Evolutionary conservation across 2,329 filamentous ascomycete species (phyloP).

Genomic region (Clarireedia hainanense): DNA sequence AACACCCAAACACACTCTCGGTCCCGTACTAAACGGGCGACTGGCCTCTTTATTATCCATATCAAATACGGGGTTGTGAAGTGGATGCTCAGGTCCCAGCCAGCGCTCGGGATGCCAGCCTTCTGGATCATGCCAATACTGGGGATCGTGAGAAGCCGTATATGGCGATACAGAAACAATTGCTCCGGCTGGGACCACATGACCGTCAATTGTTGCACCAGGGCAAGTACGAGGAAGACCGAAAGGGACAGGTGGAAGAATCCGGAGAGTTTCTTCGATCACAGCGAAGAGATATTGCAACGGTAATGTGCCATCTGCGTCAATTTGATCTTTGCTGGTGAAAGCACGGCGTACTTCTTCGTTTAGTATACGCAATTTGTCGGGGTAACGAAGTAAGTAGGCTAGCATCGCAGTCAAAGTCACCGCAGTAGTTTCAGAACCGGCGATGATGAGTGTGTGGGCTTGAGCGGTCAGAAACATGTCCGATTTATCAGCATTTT

Average conservation of each 20-base stretch:
- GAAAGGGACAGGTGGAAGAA: constrained; percentile 5
- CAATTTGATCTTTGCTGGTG: background rate
- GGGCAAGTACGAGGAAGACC: background rate
- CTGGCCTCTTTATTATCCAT: background rate
- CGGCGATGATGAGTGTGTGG: constrained; percentile 7
- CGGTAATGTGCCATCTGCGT: background rate
- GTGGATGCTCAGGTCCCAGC: background rate
- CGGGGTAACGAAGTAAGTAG: constrained; percentile 3
- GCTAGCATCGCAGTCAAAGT: constrained; percentile 2
- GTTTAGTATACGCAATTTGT: constrained; percentile 6
- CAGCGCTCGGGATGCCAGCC: constrained; percentile 2
- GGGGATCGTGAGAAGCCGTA: background rate
- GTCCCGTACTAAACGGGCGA: background rate
- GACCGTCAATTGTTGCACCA: background rate
- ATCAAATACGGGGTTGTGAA: background rate
- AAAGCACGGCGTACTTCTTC: constrained; percentile 7
- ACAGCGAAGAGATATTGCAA: constrained; percentile 30
- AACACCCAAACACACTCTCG: background rate
- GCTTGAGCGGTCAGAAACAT: constrained; percentile 1
- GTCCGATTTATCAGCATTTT: background rate
- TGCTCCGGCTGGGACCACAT: background rate
- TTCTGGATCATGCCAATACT: constrained; percentile 1
- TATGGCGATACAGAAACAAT: constrained; percentile 2
- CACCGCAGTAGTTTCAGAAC: constrained; percentile 12
- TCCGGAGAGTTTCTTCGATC: constrained; percentile 23